These are phyloP conservation scores for Fusarium napiforme DNA, from an alignment of 2,329 filamentous ascomycete genomes.

Conservation along the genomic window DNA sequence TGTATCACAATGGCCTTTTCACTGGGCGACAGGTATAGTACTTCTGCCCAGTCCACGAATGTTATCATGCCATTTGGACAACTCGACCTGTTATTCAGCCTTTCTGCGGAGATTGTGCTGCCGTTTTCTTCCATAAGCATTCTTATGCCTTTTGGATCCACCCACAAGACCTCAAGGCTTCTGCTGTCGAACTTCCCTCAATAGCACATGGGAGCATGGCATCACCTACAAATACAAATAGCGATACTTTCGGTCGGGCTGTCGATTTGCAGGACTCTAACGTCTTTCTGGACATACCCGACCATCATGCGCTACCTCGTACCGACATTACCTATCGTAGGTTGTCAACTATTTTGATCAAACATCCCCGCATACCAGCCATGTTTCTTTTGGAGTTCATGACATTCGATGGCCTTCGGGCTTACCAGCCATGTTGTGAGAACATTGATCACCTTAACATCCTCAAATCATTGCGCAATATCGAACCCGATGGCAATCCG, in stretches of 20 bases:
- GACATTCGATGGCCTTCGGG: conserved; percentile 42
- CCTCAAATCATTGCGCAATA: conserved; percentile 36
- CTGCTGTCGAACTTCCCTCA: neutral
- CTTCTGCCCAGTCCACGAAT: conserved; percentile 45
- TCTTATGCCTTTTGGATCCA: conserved; percentile 37
- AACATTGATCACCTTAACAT: conserved; percentile 33
- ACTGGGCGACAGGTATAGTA: conserved; percentile 44
- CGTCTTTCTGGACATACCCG: neutral
- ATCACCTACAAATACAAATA: neutral
- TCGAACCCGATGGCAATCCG: conserved; percentile 39
- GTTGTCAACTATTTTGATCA: conserved; percentile 36
- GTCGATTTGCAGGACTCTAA: neutral
- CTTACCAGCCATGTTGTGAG: conserved; percentile 47
- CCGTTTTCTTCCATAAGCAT: conserved; percentile 41
- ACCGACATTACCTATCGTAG: conserved; percentile 40
- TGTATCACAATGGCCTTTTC: conserved; percentile 32
- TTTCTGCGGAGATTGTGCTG: conserved; percentile 49
- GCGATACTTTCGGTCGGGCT: neutral
- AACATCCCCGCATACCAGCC: conserved; percentile 33
- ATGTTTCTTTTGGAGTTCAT: conserved; percentile 43
- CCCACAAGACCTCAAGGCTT: conserved; percentile 24
- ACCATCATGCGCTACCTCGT: conserved; percentile 34
- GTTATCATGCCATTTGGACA: conserved; percentile 44
- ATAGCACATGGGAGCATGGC: neutral
- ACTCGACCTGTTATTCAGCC: conserved; percentile 38